Conservation (phyloP, 805 yeast genomes). For the Cephaloascus albidus region DNA sequence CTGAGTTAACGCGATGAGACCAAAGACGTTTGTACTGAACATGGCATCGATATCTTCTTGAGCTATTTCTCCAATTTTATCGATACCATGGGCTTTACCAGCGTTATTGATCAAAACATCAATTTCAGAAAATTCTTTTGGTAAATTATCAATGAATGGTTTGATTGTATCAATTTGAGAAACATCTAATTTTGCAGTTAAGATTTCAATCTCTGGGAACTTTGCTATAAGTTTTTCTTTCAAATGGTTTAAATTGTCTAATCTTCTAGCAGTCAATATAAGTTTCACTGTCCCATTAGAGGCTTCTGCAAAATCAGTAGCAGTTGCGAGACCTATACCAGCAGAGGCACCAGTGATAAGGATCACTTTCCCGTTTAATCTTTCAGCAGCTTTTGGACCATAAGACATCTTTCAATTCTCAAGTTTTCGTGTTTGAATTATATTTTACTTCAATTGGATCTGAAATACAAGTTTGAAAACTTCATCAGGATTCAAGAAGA, state of each 20-base stretch:
- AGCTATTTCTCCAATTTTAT: constrained; percentile 18
- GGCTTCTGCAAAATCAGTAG: constrained; percentile 27
- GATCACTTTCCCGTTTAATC: constrained; percentile 25
- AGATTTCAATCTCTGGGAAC: constrained; percentile 28
- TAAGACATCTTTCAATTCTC: not conserved
- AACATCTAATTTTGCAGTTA: constrained; percentile 22
- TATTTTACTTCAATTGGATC: too few species aligned
- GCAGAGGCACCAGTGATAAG: constrained; percentile 31
- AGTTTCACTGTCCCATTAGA: constrained; percentile 25
- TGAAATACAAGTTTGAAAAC: too few species aligned
- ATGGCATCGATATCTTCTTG: constrained; percentile 22
- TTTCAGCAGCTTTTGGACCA: constrained; percentile 17
- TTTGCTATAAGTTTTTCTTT: constrained; percentile 14
- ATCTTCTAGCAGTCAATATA: constrained; percentile 28
- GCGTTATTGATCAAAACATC: constrained; percentile 29
- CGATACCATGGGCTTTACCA: constrained; percentile 27
- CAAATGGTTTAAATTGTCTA: constrained; percentile 17
- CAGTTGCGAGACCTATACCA: constrained; percentile 34
- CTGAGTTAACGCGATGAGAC: constrained; percentile 25
- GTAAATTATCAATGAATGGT: constrained; percentile 19
- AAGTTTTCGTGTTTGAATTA: too few species aligned
- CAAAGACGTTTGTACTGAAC: constrained; percentile 27
- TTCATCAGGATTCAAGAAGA: too few species aligned
- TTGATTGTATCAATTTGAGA: constrained; percentile 14
- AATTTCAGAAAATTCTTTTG: constrained; percentile 22